phyloP scores from a whole-genome alignment of 331 rosid genomes.

The Quercus tomentella region DNA sequence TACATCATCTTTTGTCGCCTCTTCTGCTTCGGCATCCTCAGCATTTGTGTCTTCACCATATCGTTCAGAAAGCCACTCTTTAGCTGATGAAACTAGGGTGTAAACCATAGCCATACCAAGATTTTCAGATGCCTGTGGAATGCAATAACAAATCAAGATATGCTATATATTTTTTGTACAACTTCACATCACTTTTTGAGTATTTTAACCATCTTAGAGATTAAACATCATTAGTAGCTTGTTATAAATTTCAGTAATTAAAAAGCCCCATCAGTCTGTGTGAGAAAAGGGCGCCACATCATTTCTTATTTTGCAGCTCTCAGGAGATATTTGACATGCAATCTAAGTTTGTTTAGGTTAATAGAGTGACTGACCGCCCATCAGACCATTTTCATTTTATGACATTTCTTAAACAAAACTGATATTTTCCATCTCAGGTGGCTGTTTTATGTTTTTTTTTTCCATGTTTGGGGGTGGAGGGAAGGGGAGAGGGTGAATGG shows the following conservation, averaged over 20 bases:
- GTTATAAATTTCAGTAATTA: neutral
- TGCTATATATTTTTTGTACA: constrained; percentile 20
- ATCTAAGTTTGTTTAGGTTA: neutral
- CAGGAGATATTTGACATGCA: neutral
- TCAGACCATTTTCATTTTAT: neutral
- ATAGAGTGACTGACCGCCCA: neutral
- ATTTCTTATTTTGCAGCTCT: neutral
- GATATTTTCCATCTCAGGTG: neutral
- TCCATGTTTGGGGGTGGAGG: neutral
- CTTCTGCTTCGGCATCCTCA: constrained; percentile 67
- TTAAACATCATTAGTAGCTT: constrained; percentile 14
- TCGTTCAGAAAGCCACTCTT: constrained; percentile 88
- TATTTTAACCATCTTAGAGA: constrained; percentile 21
- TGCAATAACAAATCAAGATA: constrained; percentile 24
- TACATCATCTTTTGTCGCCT: constrained; percentile 89
- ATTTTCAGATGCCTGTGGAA: constrained; percentile 88
- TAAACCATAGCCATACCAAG: constrained; percentile 99
- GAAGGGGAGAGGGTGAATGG: neutral
- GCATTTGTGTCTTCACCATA: constrained; percentile 51
- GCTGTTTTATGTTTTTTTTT: neutral
- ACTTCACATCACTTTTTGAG: constrained; percentile 14
- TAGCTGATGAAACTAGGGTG: constrained; percentile 85
- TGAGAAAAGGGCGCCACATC: neutral
- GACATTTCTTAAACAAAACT: neutral
- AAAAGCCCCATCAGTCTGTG: neutral